phyloP scores from a whole-genome alignment of 306 rosid genomes.

The Luffa aegyptiaca region DNA sequence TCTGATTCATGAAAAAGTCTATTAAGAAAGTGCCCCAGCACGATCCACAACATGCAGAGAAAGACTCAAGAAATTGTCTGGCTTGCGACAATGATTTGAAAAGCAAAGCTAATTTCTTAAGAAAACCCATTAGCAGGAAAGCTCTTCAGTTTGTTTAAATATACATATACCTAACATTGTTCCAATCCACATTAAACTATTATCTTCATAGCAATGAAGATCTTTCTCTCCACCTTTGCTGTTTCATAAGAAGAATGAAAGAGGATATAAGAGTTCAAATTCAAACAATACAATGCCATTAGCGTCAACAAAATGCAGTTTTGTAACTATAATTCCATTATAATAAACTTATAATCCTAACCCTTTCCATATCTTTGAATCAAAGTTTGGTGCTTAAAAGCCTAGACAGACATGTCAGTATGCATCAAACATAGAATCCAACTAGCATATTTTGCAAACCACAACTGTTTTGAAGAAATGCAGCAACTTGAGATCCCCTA shows the following conservation, averaged over 20 bases:
- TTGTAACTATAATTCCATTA: background rate
- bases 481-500: no score
- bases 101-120: background rate
- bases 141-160: background rate
- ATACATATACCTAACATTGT: background rate
- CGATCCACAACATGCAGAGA: background rate
- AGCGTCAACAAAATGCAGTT: background rate
- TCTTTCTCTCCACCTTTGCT: background rate
- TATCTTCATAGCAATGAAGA: background rate
- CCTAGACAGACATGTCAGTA: background rate
- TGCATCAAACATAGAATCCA: background rate
- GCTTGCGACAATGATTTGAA: background rate
- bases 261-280: no score
- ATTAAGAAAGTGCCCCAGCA: background rate
- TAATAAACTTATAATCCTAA: background rate
- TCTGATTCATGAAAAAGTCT: background rate
- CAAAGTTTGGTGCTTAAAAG: background rate
- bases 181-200: background rate
- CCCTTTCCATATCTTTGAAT: background rate
- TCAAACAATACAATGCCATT: background rate
- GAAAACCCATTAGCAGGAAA: background rate
- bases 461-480: background rate
- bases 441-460: background rate
- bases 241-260: constrained; percentile 10
- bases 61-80: background rate